These are phyloP conservation scores for Lachancea thermotolerans DNA, from an alignment of 805 yeast species.

Conservation along the genomic window DNA sequence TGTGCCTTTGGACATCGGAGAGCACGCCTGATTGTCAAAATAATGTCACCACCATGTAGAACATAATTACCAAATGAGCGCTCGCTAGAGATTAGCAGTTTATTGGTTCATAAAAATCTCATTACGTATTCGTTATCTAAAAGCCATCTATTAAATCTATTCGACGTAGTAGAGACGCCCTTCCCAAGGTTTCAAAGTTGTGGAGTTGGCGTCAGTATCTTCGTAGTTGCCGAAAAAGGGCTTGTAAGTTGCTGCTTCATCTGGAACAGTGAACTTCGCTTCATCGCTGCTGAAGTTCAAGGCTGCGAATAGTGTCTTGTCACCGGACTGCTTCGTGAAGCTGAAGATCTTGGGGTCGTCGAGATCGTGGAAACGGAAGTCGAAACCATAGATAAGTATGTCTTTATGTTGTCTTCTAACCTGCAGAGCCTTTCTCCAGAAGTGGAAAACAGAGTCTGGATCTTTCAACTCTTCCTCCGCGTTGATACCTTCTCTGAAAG, in stretches of 20 bases:
- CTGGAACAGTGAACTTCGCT: slow-evolving; percentile 28
- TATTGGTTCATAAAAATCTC: too few relatives aligned
- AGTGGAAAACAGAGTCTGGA: slow-evolving; percentile 39
- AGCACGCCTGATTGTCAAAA: too few relatives aligned
- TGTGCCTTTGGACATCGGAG: too few relatives aligned
- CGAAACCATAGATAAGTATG: slow-evolving; percentile 39
- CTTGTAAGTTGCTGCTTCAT: slow-evolving; percentile 26
- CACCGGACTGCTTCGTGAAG: slow-evolving; percentile 34
- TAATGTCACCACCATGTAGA: too few relatives aligned
- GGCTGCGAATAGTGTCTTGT: slow-evolving; percentile 33
- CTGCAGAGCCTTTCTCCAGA: slow-evolving; percentile 39
- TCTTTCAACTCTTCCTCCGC: slow-evolving; percentile 41
- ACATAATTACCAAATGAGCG: too few relatives aligned
- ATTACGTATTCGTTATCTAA: too few relatives aligned
- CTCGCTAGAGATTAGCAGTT: too few relatives aligned
- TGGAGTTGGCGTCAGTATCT: slow-evolving; percentile 12
- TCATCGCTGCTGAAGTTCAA: slow-evolving; percentile 38
- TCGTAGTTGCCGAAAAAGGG: slow-evolving; percentile 30
- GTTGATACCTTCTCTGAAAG: slow-evolving; percentile 40
- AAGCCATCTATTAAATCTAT: background rate
- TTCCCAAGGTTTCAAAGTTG: slow-evolving; percentile 37
- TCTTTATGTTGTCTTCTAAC: slow-evolving; percentile 41
- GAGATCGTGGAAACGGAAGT: slow-evolving; percentile 38
- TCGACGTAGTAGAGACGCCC: slow-evolving; percentile 35
- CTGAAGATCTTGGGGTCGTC: slow-evolving; percentile 38